Percentiles rank a stretch among this genome's conserved stretches.
phyloP scores from a whole-genome alignment of 2,329 filamentous ascomycete species.

The Uncinocarpus reesii region DNA sequence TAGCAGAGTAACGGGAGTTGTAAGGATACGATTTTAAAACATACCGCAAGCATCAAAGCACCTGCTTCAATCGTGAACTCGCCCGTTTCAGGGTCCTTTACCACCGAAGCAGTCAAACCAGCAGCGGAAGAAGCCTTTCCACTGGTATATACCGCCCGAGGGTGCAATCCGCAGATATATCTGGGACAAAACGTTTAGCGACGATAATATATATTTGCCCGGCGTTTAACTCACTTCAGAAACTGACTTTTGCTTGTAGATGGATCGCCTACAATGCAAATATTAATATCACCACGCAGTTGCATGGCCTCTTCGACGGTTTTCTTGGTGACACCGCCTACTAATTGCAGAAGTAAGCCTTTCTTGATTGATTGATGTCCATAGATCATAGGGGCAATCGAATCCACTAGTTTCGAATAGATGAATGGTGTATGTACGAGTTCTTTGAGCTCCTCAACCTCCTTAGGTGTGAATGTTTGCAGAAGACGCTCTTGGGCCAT shows the following conservation, averaged over 20 bases:
- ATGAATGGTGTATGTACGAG: conserved; percentile 97
- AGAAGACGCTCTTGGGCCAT: conserved; percentile 80
- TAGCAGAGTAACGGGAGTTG: conserved; percentile 2
- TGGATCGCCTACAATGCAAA: conserved; percentile 94
- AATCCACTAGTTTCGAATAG: conserved; percentile 83
- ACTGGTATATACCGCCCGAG: conserved; percentile 91
- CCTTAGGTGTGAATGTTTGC: conserved; percentile 69
- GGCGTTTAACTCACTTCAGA: conserved; percentile 51
- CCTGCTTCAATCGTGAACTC: conserved; percentile 98
- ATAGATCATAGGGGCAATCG: conserved; percentile 92
- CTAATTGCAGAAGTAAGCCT: conserved; percentile 80
- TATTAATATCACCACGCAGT: conserved; percentile 93
- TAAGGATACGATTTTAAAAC: conserved; percentile 13
- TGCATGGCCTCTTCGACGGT: conserved; percentile 84
- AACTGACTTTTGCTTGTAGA: conserved; percentile 98
- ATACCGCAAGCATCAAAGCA: conserved; percentile 81
- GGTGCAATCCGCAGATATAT: conserved; percentile 94
- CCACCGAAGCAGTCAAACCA: conserved; percentile 90
- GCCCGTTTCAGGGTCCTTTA: conserved; percentile 96
- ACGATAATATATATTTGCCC: background rate
- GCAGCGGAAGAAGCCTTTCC: conserved; percentile 96
- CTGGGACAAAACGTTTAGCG: conserved; percentile 21
- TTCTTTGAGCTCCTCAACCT: conserved; percentile 81
- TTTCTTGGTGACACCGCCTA: conserved; percentile 88
- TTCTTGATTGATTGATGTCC: conserved; percentile 98